phyloP scores from a whole-genome alignment of 2,329 filamentous ascomycete genomes.

The Penicillium sp. region DNA sequence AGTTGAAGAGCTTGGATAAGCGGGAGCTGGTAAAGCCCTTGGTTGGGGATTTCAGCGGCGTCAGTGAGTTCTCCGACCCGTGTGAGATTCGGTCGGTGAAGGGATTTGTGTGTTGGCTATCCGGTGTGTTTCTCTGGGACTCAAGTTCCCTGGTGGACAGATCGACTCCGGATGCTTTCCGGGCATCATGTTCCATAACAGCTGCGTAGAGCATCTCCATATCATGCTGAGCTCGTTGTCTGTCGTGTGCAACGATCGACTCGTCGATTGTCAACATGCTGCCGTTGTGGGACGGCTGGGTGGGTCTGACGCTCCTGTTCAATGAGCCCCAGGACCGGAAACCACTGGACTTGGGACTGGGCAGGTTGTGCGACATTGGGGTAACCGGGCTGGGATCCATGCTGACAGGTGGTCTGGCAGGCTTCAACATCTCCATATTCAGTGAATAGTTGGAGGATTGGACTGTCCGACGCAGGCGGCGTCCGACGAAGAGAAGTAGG shows the following conservation, averaged over 20 bases:
- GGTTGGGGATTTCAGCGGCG: conserved; percentile 24
- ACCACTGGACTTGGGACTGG: conserved; percentile 38
- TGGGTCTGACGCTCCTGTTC: conserved; percentile 27
- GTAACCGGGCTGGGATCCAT: conserved; percentile 37
- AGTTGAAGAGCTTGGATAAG: conserved; percentile 43
- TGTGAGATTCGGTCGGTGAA: conserved; percentile 31
- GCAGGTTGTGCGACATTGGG: conserved; percentile 29
- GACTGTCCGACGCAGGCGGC: conserved; percentile 52
- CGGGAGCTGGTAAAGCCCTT: conserved; percentile 32
- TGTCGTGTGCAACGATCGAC: conserved; percentile 69
- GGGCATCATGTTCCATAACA: conserved; percentile 80
- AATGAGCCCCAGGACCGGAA: conserved; percentile 39
- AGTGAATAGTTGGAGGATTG: conserved; percentile 51
- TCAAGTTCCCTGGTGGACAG: conserved; percentile 18
- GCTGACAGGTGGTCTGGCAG: conserved; percentile 29
- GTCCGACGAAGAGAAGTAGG: conserved; percentile 59
- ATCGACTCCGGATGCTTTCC: conserved; percentile 36
- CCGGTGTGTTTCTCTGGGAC: conserved; percentile 21
- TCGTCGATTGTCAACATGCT: conserved; percentile 72
- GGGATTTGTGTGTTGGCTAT: conserved; percentile 27
- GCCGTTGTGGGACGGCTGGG: conserved; percentile 50
- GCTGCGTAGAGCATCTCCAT: conserved; percentile 88
- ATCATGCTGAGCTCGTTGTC: conserved; percentile 70
- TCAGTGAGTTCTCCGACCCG: conserved; percentile 23
- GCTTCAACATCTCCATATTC: conserved; percentile 57